phyloP scores from a whole-genome alignment of 768 basidiomycete genomes.

The Boletus bicolor region DNA sequence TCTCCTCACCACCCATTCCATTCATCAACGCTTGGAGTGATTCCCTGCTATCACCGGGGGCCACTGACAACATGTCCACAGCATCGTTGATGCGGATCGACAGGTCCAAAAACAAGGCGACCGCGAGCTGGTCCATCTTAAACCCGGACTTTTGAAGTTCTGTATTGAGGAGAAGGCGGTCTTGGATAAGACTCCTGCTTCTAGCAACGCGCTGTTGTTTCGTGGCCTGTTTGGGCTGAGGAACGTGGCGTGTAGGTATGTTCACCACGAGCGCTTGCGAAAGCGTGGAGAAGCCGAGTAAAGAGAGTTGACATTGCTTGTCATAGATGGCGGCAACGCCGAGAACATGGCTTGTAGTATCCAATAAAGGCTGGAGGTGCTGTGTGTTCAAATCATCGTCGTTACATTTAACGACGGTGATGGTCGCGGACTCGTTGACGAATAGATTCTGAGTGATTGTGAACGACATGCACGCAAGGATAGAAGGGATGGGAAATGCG shows the following conservation, averaged over 20 bases:
- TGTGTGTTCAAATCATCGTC: conserved; percentile 24
- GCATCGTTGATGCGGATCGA: conserved; percentile 33
- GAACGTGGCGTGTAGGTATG: conserved; percentile 18
- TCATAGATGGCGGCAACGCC: conserved; percentile 46
- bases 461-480: conserved; percentile 15
- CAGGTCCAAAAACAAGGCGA: conserved; percentile 40
- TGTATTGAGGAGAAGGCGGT: conserved; percentile 31
- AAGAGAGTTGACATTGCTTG: conserved; percentile 31
- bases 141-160: conserved; percentile 38
- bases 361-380: conserved; percentile 30
- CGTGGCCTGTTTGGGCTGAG: neutral
- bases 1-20: conserved; percentile 37
- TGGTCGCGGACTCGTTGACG: conserved; percentile 16
- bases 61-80: conserved; percentile 42
- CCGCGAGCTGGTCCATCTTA: conserved; percentile 43
- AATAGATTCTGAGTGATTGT: conserved; percentile 36
- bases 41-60: conserved; percentile 19
- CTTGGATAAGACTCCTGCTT: conserved; percentile 27
- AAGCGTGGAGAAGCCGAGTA: conserved; percentile 40
- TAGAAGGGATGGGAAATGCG: neutral
- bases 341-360: conserved; percentile 23
- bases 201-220: neutral
- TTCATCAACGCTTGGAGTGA: conserved; percentile 35
- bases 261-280: conserved; percentile 36
- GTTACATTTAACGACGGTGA: conserved; percentile 30